Evolutionary conservation across 805 yeast species (phyloP).

Genomic region (Suhomyces faveliae): DNA sequence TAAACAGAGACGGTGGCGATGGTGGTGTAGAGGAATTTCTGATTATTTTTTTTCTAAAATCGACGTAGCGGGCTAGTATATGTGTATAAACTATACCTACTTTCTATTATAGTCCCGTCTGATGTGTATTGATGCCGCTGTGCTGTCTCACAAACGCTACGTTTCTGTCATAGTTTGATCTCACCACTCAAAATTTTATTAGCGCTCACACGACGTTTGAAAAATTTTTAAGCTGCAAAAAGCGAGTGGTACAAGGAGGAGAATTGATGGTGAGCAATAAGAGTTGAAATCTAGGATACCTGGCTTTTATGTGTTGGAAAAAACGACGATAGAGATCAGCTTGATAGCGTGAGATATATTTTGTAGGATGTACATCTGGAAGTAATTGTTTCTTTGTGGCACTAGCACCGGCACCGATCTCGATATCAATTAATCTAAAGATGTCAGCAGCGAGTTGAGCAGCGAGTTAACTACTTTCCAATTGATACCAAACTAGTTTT

Average conservation of each 20-base stretch:
- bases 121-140: not conserved
- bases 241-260: not conserved
- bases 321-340: too few species aligned
- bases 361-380: too few species aligned
- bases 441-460: too few species aligned
- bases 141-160: not conserved
- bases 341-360: not conserved
- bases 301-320: too few species aligned
- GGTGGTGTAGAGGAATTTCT: not conserved
- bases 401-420: too few species aligned
- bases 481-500: too few species aligned
- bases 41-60: not conserved
- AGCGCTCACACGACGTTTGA: slow-evolving; percentile 7
- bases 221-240: slow-evolving; percentile 4
- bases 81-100: not conserved
- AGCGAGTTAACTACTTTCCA: too few species aligned
- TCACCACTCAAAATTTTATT: slow-evolving; percentile 5
- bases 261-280: not conserved
- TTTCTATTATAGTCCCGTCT: not conserved
- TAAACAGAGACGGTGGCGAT: not conserved
- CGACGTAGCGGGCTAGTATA: not conserved
- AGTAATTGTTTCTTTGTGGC: too few species aligned
- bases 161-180: slow-evolving; percentile 1
- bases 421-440: too few species aligned
- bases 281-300: too few species aligned